These are phyloP conservation scores for Sporothrix euskadiensis DNA, from an alignment of 2,329 filamentous ascomycete genomes.

Conservation along the genomic window DNA sequence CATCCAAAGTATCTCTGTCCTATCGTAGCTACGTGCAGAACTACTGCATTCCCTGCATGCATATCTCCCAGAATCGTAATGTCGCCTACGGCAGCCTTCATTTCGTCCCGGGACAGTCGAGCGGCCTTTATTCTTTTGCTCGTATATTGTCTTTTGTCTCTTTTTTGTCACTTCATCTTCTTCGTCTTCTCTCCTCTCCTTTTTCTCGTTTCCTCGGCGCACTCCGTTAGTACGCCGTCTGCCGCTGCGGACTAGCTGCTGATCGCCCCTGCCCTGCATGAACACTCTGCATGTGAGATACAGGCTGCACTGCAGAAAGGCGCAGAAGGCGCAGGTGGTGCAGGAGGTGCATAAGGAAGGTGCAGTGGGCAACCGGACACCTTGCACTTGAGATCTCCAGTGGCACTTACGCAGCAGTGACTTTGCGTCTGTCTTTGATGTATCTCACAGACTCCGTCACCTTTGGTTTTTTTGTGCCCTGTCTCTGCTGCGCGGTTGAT, in stretches of 20 bases:
- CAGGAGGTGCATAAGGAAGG: background rate
- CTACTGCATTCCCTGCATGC: constrained; percentile 15
- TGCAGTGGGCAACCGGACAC: background rate
- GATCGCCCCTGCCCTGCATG: constrained; percentile 3
- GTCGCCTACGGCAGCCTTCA: background rate
- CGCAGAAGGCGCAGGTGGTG: background rate
- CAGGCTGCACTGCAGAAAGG: background rate
- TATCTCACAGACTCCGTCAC: background rate
- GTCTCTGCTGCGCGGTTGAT: constrained; percentile 1
- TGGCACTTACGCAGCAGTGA: background rate
- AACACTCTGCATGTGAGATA: constrained; percentile 12
- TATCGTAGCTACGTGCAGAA: constrained; percentile 9
- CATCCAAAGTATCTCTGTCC: background rate
- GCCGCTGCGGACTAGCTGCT: background rate
- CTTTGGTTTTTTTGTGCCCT: background rate
- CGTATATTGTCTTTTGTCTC: background rate
- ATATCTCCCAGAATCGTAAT: background rate
- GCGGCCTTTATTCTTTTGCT: background rate
- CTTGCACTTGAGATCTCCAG: constrained; percentile 7
- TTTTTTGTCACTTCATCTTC: background rate
- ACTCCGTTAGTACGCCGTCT: constrained; percentile 2
- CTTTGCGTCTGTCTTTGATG: background rate
- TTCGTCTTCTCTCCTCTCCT: background rate
- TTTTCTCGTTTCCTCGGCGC: background rate
- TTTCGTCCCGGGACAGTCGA: background rate